These are phyloP conservation scores for Candida wancherniae DNA, from an alignment of 805 yeast species.

Conservation along the genomic window DNA sequence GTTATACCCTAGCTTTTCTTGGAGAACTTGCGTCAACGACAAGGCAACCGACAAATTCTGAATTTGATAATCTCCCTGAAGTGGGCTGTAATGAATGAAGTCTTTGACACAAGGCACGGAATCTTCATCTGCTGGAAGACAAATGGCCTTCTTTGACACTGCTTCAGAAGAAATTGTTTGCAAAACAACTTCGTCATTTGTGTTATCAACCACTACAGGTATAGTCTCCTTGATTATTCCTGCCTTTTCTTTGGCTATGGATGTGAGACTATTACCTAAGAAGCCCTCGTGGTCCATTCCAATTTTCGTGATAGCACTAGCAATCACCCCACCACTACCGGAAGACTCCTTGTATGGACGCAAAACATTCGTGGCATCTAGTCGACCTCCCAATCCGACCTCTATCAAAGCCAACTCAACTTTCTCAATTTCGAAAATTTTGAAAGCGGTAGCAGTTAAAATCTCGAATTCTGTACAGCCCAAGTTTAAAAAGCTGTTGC, in stretches of 20 bases:
- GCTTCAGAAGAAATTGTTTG: slow-evolving; percentile 42
- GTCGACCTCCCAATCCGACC: slow-evolving; percentile 88
- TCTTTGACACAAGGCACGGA: slow-evolving; percentile 9
- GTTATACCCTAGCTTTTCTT: slow-evolving; percentile 16
- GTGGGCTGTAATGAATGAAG: slow-evolving; percentile 45
- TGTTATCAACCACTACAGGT: slow-evolving; percentile 47
- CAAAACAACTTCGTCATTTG: slow-evolving; percentile 36
- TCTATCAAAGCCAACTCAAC: slow-evolving; percentile 83
- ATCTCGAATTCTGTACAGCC: slow-evolving; percentile 87
- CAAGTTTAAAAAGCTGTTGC: slow-evolving; percentile 39
- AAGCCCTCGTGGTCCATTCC: slow-evolving; percentile 81
- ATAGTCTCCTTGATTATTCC: slow-evolving; percentile 69
- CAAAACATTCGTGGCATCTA: slow-evolving; percentile 84
- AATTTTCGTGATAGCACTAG: slow-evolving; percentile 76
- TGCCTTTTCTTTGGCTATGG: slow-evolving; percentile 77
- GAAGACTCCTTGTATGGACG: slow-evolving; percentile 5
- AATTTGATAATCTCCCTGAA: slow-evolving; percentile 69
- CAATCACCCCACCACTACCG: slow-evolving; percentile 41
- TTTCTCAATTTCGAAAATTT: slow-evolving; percentile 54
- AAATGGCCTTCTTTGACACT: slow-evolving; percentile 19
- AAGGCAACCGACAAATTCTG: slow-evolving; percentile 69
- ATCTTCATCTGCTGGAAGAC: slow-evolving; percentile 21
- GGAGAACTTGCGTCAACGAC: slow-evolving; percentile 42
- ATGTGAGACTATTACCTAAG: slow-evolving; percentile 59
- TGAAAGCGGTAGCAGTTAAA: slow-evolving; percentile 79